Base-by-base conservation (phyloP, 306 rosid genomes). In the Alnus glutinosa region DNA sequence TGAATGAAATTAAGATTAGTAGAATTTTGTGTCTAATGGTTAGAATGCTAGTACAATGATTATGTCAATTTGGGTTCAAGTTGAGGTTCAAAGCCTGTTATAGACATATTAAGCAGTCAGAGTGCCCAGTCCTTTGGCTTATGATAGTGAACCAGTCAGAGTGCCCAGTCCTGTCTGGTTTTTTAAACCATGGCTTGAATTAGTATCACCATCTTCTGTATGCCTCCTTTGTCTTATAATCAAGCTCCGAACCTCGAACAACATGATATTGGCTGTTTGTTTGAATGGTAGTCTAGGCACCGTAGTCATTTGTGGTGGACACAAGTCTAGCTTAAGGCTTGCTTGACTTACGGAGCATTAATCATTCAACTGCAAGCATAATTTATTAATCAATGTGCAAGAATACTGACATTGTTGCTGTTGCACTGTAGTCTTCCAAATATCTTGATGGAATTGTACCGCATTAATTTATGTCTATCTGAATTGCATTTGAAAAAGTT, bases 241-340 rank as follows among this genome's bases (percentile, higher is more conserved):
- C 18, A 37, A 66, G 14, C 13, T 15, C 23, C 3, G 48, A 39
- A 66, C 50, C 48, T 37, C 49, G 15, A 66, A 42, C 46, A 32
- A n/a, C 28, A 66, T 16, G 47, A 8, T n/a, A 46, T 39, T 42
- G 72, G 49, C 49, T 68, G 34, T 68, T 68, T 68, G 72, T 68
- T 39, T 68, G 51, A 68, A 68, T 42, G 16, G 13, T 68, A 9
- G 28, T 39, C 50, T 42, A 18, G 72, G 52, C 51, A 44, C 15
- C 6, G 3, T 59, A 23, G 37, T 37, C 5, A 23, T 23, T 59
- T 30, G 1, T 11, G 13, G 15, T 55, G 32, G 62, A 55, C 3
- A 55, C 11, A 55, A 55, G n/a, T 23, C 7, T 50, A 2, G 13
- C 55, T 50, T 12, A 50, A 55, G 23, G 1, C 4, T 23, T n/a